Base-by-base conservation (phyloP, 176 grass and related monocot species). In the Oryza brachyantha region DNA sequence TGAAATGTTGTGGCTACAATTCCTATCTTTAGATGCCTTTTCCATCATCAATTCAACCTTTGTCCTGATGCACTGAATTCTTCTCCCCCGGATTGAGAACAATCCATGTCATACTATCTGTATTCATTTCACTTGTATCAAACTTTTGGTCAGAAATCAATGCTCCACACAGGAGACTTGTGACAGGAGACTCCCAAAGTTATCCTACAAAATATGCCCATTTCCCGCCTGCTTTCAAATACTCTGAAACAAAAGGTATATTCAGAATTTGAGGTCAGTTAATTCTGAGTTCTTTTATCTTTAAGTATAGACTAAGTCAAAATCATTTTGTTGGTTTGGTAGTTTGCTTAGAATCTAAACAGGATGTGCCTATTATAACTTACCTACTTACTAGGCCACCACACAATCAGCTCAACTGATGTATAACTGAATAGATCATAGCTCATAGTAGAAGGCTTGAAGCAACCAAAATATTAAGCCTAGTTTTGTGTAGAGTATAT, bases 161-260 rank as follows among this genome's bases (percentile, higher is more conserved):
- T 81, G 52, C 71, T 63, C 5, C 38, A 2, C 78, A 55, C 71
- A 86, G 14, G 78, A 27, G 54, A 4, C 64, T 5, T 86, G 78
- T 81, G 84, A 76, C 71, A 7, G 1, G 24, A 13, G 39, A 9
- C 9, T 69, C 62, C 62, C 4, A 10, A 69, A 32, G 19, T 64
- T 69, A 0, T 25, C 29, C 26, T 35, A 7, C 10, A 29, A 34
- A 38, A 63, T 5, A 8, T 8, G 22, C 41, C 14, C 38, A 65
- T 76, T 63, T 35, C 76, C 63, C 42, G 14, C 69, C 70, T 57
- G 54, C 19, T 88, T 37, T 14, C 66, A 5, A 54, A 57, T 34
- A 13, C 5, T 24, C 3, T 17, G 39, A 54, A 52, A 57, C 11
- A 35, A 52, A 48, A 46, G 3, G 41, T 8, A 0, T 22, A 19